Evolutionary conservation across 2,329 filamentous ascomycete species (phyloP).

Genomic region (Exophiala lecanii-corni): DNA sequence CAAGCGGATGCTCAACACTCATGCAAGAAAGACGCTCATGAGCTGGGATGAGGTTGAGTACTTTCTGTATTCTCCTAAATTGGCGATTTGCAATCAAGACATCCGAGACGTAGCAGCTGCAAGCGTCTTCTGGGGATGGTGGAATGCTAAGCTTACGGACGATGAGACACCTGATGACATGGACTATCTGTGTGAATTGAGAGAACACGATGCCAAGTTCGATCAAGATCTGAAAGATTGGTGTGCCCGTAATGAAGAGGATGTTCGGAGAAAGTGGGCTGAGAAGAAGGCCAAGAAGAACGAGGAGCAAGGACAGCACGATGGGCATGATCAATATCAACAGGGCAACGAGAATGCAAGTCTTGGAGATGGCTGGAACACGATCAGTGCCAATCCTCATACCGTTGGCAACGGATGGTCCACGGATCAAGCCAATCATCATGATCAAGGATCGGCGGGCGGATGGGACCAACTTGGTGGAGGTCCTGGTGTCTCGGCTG

Average conservation of each 20-base stretch:
- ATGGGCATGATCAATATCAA: no score
- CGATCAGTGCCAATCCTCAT: not conserved
- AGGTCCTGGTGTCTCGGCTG: no score
- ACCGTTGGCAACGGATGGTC: no score
- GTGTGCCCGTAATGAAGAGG: constrained; percentile 18
- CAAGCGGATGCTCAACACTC: constrained; percentile 17
- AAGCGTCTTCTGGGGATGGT: constrained; percentile 22
- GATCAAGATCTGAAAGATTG: constrained; percentile 19
- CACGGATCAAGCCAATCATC: no score
- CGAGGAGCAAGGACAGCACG: constrained; percentile 1
- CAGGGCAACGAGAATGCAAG: no score
- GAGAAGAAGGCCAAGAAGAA: constrained; percentile 12
- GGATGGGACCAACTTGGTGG: constrained; percentile 2
- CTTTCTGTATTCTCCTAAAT: constrained; percentile 15
- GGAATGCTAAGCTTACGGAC: constrained; percentile 16
- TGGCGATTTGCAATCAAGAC: constrained; percentile 8
- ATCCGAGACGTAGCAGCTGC: constrained; percentile 17
- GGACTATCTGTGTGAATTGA: constrained; percentile 12
- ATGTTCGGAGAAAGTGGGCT: constrained; percentile 18
- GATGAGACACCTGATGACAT: constrained; percentile 19
- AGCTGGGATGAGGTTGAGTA: constrained; percentile 20
- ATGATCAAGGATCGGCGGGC: no score
- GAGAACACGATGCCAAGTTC: constrained; percentile 13
- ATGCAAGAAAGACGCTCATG: constrained; percentile 16
- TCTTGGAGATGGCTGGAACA: constrained; percentile 1